These are phyloP conservation scores for Sequoiadendron giganteum DNA, from an alignment of 75 land plant species.

Conservation along the genomic window DNA sequence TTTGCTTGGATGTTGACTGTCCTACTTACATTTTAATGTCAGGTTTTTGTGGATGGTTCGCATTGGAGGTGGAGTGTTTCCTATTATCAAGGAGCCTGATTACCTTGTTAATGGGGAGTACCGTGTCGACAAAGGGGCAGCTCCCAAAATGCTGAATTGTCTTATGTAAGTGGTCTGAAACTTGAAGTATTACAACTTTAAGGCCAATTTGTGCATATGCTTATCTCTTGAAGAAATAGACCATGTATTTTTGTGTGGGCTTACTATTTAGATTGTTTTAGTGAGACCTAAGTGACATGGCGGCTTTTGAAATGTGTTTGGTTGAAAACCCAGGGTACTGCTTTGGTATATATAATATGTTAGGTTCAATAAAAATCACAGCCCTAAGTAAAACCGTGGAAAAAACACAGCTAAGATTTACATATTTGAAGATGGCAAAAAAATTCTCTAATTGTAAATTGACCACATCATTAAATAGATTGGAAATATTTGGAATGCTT, in stretches of 20 bases:
- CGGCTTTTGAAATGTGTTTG: not conserved
- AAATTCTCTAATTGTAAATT: not conserved
- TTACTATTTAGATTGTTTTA: not conserved
- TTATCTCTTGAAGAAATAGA: not conserved
- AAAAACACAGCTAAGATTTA: not conserved
- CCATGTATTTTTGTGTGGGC: not conserved
- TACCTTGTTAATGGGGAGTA: slow-evolving; percentile 99
- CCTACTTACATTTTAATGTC: not conserved
- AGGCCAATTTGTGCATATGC: not conserved
- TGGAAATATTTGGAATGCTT: too few species aligned
- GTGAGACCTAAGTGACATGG: not conserved
- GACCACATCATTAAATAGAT: too few species aligned
- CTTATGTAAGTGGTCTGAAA: slow-evolving; percentile 74
- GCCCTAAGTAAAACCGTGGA: not conserved
- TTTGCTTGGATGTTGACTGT: not conserved
- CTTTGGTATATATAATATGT: not conserved
- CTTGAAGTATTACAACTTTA: slow-evolving; percentile 8
- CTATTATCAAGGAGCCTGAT: slow-evolving; percentile 96
- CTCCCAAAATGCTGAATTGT: slow-evolving; percentile 98
- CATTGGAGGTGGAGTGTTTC: slow-evolving; percentile 99
- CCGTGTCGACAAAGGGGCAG: slow-evolving; percentile 98
- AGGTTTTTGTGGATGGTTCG: slow-evolving; percentile 99
- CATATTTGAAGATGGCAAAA: not conserved
- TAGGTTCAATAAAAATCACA: not conserved
- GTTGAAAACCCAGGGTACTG: not conserved